phyloP scores from a whole-genome alignment of 2,329 filamentous ascomycete species.

The Phialemonium atrogriseum region DNA sequence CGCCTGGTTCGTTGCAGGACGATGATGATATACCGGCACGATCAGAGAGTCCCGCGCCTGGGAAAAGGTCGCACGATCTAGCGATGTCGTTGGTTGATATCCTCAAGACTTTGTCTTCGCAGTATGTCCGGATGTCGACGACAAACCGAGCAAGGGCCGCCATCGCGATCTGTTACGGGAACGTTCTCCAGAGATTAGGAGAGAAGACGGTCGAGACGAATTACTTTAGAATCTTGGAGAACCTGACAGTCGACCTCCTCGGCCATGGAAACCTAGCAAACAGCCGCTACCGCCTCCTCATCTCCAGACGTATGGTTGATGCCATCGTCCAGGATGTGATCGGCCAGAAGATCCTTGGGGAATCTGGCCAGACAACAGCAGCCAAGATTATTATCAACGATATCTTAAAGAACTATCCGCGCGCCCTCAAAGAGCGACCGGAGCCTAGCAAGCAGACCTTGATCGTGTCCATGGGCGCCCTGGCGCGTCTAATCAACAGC shows the following conservation, averaged over 20 bases:
- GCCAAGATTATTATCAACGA: slow-evolving; percentile 78
- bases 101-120: slow-evolving; percentile 66
- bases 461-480: slow-evolving; percentile 67
- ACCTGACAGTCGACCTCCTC: slow-evolving; percentile 72
- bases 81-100: slow-evolving; percentile 70
- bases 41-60: slow-evolving; percentile 63
- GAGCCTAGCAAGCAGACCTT: slow-evolving; percentile 86
- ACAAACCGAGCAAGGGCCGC: slow-evolving; percentile 75
- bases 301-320: slow-evolving; percentile 76
- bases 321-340: slow-evolving; percentile 78
- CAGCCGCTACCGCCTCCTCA: slow-evolving; percentile 81
- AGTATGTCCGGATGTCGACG: slow-evolving; percentile 72
- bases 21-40: slow-evolving; percentile 63
- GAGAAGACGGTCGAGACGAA: slow-evolving; percentile 75
- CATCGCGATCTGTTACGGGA: slow-evolving; percentile 80
- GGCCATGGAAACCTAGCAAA: slow-evolving; percentile 67
- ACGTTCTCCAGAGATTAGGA: slow-evolving; percentile 68
- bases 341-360: slow-evolving; percentile 72
- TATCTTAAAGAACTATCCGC: slow-evolving; percentile 88
- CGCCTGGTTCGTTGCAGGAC: slow-evolving; percentile 54
- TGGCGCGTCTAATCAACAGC: slow-evolving; percentile 68
- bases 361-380: slow-evolving; percentile 79
- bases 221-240: slow-evolving; percentile 73
- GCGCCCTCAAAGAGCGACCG: slow-evolving; percentile 74
- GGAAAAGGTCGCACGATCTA: slow-evolving; percentile 56